Base-by-base conservation (phyloP, 306 rosid species). In the Coriaria nepalensis region DNA sequence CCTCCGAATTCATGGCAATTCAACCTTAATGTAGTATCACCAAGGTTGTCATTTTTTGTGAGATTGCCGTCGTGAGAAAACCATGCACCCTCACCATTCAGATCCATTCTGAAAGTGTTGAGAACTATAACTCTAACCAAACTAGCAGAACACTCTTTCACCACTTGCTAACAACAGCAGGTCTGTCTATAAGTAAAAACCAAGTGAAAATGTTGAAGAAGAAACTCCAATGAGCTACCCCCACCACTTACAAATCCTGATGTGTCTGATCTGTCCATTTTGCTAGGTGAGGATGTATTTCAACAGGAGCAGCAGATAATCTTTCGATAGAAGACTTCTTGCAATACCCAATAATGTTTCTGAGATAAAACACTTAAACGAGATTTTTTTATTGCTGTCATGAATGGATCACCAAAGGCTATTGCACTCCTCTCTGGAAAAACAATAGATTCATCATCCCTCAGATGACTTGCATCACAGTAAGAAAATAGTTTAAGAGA, bases 191-290 rank as follows among this genome's bases (percentile, higher is more conserved):
- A 59, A 48, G 70, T 46, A 58, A 59, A 63, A 45, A 61, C 47
- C 53, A 35, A 43, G 43, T 8, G 47, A 58, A 52, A 61, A 43
- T 55, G 68, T 37, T 20, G 29, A 20, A 63, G 59, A 52, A 40
- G 69, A 78, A 63, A 65, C 49, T 63, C 60, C 57, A 68, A 59
- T 45, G 51, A 4, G 59, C 63, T 12, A 50, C 66, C 10, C 69
- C 94, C 97, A 50, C 92, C 81, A 9, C 95, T 90, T 47, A 84
- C 94, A 81, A 90, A 84, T 53, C 97, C 94, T 6, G 92, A 90
- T 20, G 85, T 90, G 70, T 90, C 97, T 48, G 85, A 58, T 68
- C 95, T 74, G 62, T 81, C 97, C 95, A 90, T 90, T 49, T 43
- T 9, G 38, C 5, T 58, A 51, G 2, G 29, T 20, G 29, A 20